Conservation (phyloP, 352 stramenopile genomes). For the Aphanomyces astaci region DNA sequence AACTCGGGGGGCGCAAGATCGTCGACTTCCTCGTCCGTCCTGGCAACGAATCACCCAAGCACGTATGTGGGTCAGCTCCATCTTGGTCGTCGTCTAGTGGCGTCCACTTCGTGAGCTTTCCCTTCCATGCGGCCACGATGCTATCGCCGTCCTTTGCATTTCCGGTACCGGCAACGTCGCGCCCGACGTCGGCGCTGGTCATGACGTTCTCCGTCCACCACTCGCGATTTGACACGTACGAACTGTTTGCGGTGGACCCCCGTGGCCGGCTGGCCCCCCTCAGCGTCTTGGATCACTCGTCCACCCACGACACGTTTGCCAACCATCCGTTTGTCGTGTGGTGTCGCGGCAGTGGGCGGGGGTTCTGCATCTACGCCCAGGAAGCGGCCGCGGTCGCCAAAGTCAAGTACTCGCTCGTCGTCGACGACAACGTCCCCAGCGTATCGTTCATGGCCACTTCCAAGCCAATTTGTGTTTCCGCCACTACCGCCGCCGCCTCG, state of each 20-base stretch:
- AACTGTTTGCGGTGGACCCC: neutral
- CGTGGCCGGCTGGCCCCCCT: neutral
- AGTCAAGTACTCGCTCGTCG: neutral
- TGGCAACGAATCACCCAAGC: neutral
- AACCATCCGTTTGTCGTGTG: neutral
- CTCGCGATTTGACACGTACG: neutral
- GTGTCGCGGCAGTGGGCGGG: neutral
- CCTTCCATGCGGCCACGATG: neutral
- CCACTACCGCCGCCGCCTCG: neutral
- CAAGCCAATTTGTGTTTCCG: neutral
- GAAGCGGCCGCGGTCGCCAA: neutral
- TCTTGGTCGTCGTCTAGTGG: neutral
- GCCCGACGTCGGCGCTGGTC: neutral
- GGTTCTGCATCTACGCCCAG: neutral
- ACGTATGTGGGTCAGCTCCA: neutral
- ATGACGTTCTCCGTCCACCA: neutral
- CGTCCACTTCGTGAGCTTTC: neutral
- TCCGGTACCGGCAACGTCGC: neutral
- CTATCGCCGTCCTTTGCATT: neutral
- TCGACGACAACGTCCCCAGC: neutral
- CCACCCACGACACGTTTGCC: neutral
- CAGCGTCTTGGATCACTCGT: neutral
- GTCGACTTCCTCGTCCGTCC: neutral
- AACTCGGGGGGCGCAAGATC: neutral
- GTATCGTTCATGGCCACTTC: conserved; percentile 3